Base-by-base conservation (phyloP, 176 grass and related monocot species). In the Zoysia pacifica region DNA sequence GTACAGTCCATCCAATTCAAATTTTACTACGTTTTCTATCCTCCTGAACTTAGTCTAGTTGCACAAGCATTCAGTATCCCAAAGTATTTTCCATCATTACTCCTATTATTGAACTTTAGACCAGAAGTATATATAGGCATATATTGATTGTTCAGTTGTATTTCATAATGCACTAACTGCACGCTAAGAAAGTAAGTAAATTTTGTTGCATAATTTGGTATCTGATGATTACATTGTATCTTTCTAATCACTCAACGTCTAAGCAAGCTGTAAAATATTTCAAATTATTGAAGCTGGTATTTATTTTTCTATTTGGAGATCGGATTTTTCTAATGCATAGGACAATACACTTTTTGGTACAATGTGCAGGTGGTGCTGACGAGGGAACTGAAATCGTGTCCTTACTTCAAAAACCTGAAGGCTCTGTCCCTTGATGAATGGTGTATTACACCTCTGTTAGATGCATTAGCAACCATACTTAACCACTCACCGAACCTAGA, bases 351-450 rank as follows among this genome's bases (percentile, higher is more conserved):
- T 62, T 72, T 1, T 76, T 11, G 62, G 45, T 77, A 65, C 59
- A 81, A 81, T 86, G 53, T 69, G 63, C 72, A 86, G 84, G 36
- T 81, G 41, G 50, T 81, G 38, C 78, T 81, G 36, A 81, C 2
- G 2, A 74, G 55, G 63, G 54, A 70, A 53, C 10, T 76, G 19
- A 19, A 81, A 42, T 75, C 42, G 11, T 75, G 53, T 46, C 65
- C 64, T 62, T 54, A 62, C 38, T 86, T 86, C 18, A 74, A 67
- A 49, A 74, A 80, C 43, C 69, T 86, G 70, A 74, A 73, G 35
- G 80, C 77, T 67, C 43, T 85, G 51, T 67, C 76, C 15, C 42
- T 85, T 49, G 83, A 76, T 85, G 83, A 73, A 74, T 86, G 83
- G 76, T 86, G 83, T 74, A 59, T 79, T 3, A 39, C 53, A 67